A percentile compares a stretch with the other conserved stretches of the same genome.
Conservation (phyloP, 495 filamentous ascomycete genomes). For the Penicillium tannophilum region DNA sequence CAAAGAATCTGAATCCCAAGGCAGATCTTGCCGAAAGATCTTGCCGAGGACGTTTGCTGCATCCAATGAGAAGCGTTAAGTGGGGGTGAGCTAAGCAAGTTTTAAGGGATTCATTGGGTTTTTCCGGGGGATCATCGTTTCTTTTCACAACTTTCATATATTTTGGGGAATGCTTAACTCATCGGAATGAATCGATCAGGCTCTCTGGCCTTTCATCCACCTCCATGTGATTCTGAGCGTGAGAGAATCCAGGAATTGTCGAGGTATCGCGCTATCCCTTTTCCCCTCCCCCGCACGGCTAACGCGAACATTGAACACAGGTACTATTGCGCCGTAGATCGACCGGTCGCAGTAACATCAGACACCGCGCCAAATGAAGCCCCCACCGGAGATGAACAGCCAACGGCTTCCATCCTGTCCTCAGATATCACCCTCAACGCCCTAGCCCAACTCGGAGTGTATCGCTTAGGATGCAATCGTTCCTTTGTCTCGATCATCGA, state of each 20-base stretch:
- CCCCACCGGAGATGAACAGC: constrained; percentile 19
- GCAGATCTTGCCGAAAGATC: no score
- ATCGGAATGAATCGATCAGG: constrained; percentile 4
- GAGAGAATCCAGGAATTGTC: constrained; percentile 28
- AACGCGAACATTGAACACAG: constrained; percentile 13
- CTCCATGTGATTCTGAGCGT: constrained; percentile 20
- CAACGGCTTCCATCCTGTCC: constrained; percentile 28
- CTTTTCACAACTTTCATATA: background rate
- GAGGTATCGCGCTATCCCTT: constrained; percentile 8
- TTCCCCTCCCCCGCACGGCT: constrained; percentile 3
- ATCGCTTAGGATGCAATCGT: constrained; percentile 54
- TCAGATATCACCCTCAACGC: constrained; percentile 62
- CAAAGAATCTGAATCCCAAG: no score
- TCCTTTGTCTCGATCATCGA: constrained; percentile 63
- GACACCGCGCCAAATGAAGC: background rate
- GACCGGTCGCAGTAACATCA: background rate
- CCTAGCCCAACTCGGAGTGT: constrained; percentile 62
- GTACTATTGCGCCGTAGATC: constrained; percentile 36
- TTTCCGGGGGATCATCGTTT: background rate
- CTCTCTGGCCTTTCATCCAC: constrained; percentile 1
- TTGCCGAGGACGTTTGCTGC: background rate
- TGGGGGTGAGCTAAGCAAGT: background rate
- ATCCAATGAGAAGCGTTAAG: background rate
- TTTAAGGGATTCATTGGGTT: background rate
- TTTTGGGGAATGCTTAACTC: background rate